Conservation (phyloP, 78 protist genomes). For the Guillardia theta region DNA sequence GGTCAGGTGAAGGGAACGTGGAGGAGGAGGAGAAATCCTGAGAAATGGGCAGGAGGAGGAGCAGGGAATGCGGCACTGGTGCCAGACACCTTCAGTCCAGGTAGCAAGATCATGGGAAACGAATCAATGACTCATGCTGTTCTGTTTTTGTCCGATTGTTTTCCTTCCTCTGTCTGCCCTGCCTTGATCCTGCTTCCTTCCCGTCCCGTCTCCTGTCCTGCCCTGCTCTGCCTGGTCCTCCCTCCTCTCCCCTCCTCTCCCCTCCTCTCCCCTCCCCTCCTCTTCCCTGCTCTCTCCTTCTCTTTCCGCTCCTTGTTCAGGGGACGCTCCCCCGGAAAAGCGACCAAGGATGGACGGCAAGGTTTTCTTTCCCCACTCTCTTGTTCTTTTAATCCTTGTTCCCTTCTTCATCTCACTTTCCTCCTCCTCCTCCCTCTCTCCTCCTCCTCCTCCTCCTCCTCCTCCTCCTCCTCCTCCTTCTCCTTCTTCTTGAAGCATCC, state of each 20-base stretch:
- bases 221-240: not conserved
- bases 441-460: not conserved
- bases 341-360: not conserved
- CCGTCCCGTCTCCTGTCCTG: not conserved
- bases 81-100: not conserved
- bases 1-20: not conserved
- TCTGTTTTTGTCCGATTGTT: not conserved
- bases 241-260: not conserved
- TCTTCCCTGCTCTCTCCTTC: not conserved
- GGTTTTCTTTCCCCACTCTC: not conserved
- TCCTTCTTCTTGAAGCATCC: not conserved
- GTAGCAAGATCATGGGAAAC: too few relatives aligned
- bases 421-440: not conserved
- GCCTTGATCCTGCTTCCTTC: not conserved
- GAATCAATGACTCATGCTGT: too few relatives aligned
- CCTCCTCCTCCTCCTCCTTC: not conserved
- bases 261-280: not conserved
- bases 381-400: not conserved
- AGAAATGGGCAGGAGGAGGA: slow-evolving; percentile 10
- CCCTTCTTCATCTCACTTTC: not conserved
- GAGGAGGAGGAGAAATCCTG: too few relatives aligned
- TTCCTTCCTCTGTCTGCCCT: not conserved
- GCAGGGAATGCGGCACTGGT: slow-evolving; percentile 5
- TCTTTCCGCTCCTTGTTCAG: not conserved
- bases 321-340: not conserved